Conservation (phyloP, 2,329 filamentous ascomycete genomes). For the Dactylonectria macrodidyma region DNA sequence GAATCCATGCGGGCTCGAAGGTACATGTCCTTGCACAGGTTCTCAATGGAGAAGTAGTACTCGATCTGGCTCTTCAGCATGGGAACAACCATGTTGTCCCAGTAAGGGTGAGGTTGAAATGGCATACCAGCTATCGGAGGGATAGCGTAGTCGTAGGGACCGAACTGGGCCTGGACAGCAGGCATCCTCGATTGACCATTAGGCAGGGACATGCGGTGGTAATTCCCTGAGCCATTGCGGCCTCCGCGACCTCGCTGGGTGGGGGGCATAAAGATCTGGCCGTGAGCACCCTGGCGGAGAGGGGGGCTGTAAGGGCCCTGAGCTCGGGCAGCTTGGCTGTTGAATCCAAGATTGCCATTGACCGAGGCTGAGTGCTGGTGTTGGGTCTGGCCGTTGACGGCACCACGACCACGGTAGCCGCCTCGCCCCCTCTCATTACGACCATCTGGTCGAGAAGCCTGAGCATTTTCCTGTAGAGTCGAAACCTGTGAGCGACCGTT, state of each 20-base stretch:
- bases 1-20: slow-evolving; percentile 94
- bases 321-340: slow-evolving; percentile 52
- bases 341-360: slow-evolving; percentile 46
- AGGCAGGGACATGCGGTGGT: slow-evolving; percentile 58
- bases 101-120: slow-evolving; percentile 61
- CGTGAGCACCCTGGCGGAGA: slow-evolving; percentile 58
- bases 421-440: slow-evolving; percentile 61
- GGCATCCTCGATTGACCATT: slow-evolving; percentile 55
- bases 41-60: slow-evolving; percentile 98
- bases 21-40: slow-evolving; percentile 93
- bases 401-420: slow-evolving; percentile 62
- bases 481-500: slow-evolving; percentile 29
- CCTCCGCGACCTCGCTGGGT: slow-evolving; percentile 54
- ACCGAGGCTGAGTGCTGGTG: slow-evolving; percentile 47
- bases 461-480: slow-evolving; percentile 45
- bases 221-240: slow-evolving; percentile 53
- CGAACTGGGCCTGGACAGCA: slow-evolving; percentile 54
- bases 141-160: slow-evolving; percentile 58
- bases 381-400: slow-evolving; percentile 54
- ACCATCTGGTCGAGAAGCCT: slow-evolving; percentile 53
- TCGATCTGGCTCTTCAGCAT: slow-evolving; percentile 73
- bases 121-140: slow-evolving; percentile 56
- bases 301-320: slow-evolving; percentile 62
- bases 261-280: slow-evolving; percentile 52
- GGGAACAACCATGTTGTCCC: slow-evolving; percentile 64